Base-by-base conservation (phyloP, 139 green algal genomes). In the Microglena sp. region DNA sequence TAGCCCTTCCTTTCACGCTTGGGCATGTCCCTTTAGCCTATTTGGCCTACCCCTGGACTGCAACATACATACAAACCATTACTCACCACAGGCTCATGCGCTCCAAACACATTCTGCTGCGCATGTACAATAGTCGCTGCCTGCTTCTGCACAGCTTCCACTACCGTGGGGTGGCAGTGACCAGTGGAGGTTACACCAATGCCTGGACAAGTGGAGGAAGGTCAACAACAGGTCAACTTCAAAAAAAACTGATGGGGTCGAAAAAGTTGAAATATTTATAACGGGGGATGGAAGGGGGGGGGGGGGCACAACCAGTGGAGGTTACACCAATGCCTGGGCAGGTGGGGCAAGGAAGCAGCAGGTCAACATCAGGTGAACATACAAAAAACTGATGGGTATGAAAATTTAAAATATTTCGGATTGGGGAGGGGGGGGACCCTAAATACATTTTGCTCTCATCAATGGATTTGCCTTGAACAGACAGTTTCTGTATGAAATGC, bases 91-190 rank as follows among this genome's bases (percentile, higher is more conserved):
- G 34, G 64, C 30, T 72, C 66, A 36, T 80, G 72, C 15, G 62
- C 72, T 1, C 67, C 70, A 46, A 93, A 84, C 22, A 92, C 69
- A 67, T 95, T 95, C 36, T 95, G 88, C 69, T 94, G 87, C 11
- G 85, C 84, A 62, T 90, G 84, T 69, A 91, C 84, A 0, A 94
- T 58, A 1, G 55, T 60, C 0, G 36, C 74, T 2, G 88, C 84
- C 76, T 95, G 88, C 26, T 78, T 50, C 46, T 76, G 76, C 21
- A 94, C 84, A 2, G 88, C 88, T n/a, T 79, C 62, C n/a, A 89
- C 82, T 3, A 95, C 79, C 5, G 62, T 70, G 0, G 88, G 88
- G 68, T 95, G 88, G 73, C 84, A 92, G 71, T 95, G 88, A 27
- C 88, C 88, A 2, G 86, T 92, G 29, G 76, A 87, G 4, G 77